Evolutionary conservation across 805 yeast species (phyloP), one percentile per base, ranked within the genome.

Genomic region (Torulaspora maleeae): DNA sequence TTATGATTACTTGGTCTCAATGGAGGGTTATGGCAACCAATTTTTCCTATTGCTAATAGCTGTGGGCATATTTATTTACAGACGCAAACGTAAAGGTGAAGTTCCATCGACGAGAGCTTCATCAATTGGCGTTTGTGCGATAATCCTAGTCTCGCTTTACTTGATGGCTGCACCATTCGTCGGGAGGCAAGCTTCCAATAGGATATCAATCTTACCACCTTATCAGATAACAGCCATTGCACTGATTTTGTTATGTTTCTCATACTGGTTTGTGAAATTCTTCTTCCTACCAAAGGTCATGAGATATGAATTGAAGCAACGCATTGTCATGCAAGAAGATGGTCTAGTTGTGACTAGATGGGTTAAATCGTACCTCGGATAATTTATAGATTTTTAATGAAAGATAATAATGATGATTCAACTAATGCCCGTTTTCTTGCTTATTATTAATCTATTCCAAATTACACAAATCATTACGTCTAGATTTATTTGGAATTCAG

Each of bases 301-400:
- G 5, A 64, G 67, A 0, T 83, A 83, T 53, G 61, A 61, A 4
- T 58, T 83, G 22, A 63, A 66, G 5, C 69, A 71, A 8, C 72
- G 67, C 39, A 71, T 69, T 2, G 54, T 64, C 4, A 63, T 57
- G 17, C 64, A 78, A 41, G 70, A 72, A 2, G 89, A 83, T 60
- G 89, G 89, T 0, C 61, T 82, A 41, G 68, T 67, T 4, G 69
- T 81, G 1, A 80, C 78, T 50, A 61, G 65, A 50, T 83, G 89
- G 89, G 66, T 61, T 10, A 78, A 74, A 40, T 45, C 50, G 11
- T 37, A 43, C 40, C 25, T 34, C 6, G n/a, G 22, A 27, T 13
- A 25, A 35, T 41, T 35, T 36, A 35, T 41, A 34, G 30, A 29
- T 19, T 34, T 35, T 29, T 19, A 36, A 27, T 35, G 39, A 32